phyloP scores from a whole-genome alignment of 495 filamentous ascomycete genomes.

The Neurospora terricola region DNA sequence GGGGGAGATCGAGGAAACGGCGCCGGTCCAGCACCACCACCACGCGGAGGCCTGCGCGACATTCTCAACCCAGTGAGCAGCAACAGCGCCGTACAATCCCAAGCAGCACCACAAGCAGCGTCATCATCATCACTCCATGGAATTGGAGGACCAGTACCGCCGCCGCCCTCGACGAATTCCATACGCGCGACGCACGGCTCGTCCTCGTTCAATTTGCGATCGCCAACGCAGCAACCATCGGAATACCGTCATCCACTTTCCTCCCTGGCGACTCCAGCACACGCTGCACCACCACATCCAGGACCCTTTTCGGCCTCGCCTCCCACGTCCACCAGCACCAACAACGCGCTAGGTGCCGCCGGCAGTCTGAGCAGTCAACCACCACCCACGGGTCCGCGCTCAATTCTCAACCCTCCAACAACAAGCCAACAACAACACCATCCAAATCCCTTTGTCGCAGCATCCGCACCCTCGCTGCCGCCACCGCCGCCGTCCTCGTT shows the following conservation, averaged over 20 bases:
- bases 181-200: constrained; percentile 2
- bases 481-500: constrained; percentile 11
- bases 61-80: constrained; percentile 28
- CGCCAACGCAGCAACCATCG: constrained; percentile 26
- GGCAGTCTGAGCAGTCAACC: background rate
- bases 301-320: constrained; percentile 15
- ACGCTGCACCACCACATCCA: background rate
- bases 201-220: constrained; percentile 26
- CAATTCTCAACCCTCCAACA: constrained; percentile 17
- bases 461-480: constrained; percentile 12
- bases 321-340: constrained; percentile 10
- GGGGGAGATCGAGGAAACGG: constrained; percentile 15
- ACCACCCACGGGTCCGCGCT: constrained; percentile 14
- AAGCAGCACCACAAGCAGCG: constrained; percentile 7
- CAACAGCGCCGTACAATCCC: constrained; percentile 8
- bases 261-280: background rate
- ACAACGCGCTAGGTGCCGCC: constrained; percentile 5
- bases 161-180: background rate
- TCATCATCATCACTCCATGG: constrained; percentile 18
- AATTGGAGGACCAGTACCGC: background rate
- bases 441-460: constrained; percentile 18
- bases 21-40: background rate
- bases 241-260: background rate
- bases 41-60: constrained; percentile 26
- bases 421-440: background rate